Evolutionary conservation across 139 green algal species (phyloP).

Genomic region (Nannochloris sp.): DNA sequence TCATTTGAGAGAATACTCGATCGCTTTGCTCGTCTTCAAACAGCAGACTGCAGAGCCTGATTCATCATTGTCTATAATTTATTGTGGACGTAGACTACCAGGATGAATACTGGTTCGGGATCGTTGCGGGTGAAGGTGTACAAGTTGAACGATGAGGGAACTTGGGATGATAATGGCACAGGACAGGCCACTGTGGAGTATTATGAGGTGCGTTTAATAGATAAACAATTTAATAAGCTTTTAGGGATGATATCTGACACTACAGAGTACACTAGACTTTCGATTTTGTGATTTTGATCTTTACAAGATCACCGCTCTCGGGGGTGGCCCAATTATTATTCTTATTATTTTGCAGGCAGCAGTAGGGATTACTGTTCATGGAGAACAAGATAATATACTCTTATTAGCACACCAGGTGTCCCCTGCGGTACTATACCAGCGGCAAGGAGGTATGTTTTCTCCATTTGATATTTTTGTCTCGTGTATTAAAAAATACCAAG

Average conservation of each 20-base stretch:
- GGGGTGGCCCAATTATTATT: too few relatives aligned
- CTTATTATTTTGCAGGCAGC: too few relatives aligned
- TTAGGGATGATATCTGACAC: too few relatives aligned
- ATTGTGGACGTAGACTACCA: neutral
- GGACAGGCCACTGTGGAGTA: conserved; percentile 81
- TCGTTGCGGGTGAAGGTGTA: conserved; percentile 91
- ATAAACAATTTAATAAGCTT: conserved; percentile 7
- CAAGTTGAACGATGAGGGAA: conserved; percentile 69
- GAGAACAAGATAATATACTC: conserved; percentile 45
- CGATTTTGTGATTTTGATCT: too few relatives aligned
- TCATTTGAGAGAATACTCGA: too few relatives aligned
- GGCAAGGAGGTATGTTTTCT: conserved; percentile 52
- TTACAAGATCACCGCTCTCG: too few relatives aligned
- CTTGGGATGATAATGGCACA: conserved; percentile 95
- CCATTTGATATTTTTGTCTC: neutral
- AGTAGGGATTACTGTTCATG: conserved; percentile 85
- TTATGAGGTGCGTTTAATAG: conserved; percentile 61
- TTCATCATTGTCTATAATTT: too few relatives aligned
- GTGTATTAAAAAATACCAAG: too few relatives aligned
- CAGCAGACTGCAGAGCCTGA: too few relatives aligned
- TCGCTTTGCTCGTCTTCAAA: too few relatives aligned
- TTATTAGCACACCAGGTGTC: conserved; percentile 86
- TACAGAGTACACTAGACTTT: too few relatives aligned
- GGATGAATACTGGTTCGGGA: neutral
- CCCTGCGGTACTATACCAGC: conserved; percentile 74